Conservation (phyloP, 345 rosid species). For the Toxicodendron radicans region DNA sequence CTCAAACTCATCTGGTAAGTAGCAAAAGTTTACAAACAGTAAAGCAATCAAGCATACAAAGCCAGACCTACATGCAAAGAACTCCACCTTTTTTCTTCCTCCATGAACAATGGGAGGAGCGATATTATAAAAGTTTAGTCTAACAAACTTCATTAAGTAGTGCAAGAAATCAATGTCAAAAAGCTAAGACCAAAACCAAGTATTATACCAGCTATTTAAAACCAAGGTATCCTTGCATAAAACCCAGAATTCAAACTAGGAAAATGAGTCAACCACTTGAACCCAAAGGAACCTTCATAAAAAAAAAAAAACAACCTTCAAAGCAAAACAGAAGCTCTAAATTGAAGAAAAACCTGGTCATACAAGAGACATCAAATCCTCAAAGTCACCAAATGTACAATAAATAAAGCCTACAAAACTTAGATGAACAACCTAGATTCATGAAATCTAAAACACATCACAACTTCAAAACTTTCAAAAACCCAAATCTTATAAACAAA, state of each 20-base stretch:
- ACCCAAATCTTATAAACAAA: too few species aligned
- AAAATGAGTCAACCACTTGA: not conserved
- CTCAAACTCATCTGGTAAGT: not conserved
- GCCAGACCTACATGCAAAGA: not conserved
- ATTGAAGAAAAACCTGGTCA: too few species aligned
- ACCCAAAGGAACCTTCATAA: not conserved
- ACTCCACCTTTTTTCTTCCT: not conserved
- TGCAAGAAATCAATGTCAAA: not conserved
- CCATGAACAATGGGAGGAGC: not conserved
- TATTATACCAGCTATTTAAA: too few species aligned
- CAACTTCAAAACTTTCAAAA: too few species aligned
- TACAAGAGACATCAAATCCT: too few species aligned
- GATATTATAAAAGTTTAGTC: not conserved
- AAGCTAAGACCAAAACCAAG: too few species aligned
- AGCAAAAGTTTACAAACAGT: not conserved
- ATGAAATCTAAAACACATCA: too few species aligned
- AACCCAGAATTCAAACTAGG: conserved; percentile 2
- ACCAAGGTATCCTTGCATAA: not conserved
- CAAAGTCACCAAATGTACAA: too few species aligned
- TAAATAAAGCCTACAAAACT: too few species aligned
- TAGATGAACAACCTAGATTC: too few species aligned
- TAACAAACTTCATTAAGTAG: not conserved
- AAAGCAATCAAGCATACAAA: not conserved
- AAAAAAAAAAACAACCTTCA: not conserved
- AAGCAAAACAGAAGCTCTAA: too few species aligned